Conservation (phyloP, 177 flowering plant species). For the Vitis hybrid region DNA sequence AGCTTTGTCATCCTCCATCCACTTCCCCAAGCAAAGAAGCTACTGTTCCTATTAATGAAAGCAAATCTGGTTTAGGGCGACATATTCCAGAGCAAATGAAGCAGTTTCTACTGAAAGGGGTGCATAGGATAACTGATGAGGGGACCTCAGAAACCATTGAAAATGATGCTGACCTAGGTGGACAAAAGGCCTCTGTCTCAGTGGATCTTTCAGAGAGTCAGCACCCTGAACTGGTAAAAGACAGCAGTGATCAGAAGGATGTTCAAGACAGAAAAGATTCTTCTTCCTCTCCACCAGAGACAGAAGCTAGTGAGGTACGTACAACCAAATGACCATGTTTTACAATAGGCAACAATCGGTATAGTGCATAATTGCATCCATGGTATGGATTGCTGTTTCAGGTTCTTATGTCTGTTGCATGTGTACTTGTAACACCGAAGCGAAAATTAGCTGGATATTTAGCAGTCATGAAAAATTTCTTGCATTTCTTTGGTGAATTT, state of each 20-base stretch:
- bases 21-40: conserved; percentile 31
- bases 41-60: conserved; percentile 36
- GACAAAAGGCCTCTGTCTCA: conserved; percentile 23
- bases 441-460: conserved; percentile 87
- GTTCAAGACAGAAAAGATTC: conserved; percentile 57
- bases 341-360: background rate
- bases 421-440: conserved; percentile 90
- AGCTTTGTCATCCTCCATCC: conserved; percentile 67
- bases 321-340: background rate
- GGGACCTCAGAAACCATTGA: conserved; percentile 56
- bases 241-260: conserved; percentile 45
- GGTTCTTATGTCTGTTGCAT: conserved; percentile 77
- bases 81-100: conserved; percentile 88
- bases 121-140: conserved; percentile 74
- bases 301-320: conserved; percentile 72
- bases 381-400: conserved; percentile 30
- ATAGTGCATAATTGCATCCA: conserved; percentile 1
- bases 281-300: conserved; percentile 42
- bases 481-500: conserved; percentile 89
- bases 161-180: conserved; percentile 40
- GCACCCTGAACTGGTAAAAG: conserved; percentile 36
- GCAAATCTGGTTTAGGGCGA: conserved; percentile 51
- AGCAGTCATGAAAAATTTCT: conserved; percentile 71
- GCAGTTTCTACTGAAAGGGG: conserved; percentile 75
- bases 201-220: conserved; percentile 44